phyloP scores from a whole-genome alignment of 768 basidiomycete genomes.

The Chalciporus sphaerocephalus region DNA sequence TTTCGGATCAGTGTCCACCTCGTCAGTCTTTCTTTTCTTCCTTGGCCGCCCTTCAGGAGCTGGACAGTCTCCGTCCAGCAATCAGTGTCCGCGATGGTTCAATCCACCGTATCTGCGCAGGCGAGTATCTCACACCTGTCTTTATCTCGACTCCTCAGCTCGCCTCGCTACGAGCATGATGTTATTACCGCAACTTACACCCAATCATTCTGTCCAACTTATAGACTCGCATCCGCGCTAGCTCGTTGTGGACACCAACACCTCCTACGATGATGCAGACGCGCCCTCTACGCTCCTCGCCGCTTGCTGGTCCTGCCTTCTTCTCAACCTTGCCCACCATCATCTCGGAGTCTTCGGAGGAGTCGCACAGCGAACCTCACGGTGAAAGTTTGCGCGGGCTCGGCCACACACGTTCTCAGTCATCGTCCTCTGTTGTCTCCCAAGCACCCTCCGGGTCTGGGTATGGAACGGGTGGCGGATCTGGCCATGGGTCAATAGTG shows the following conservation, averaged over 20 bases:
- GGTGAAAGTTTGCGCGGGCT: neutral
- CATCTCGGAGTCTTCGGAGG: conserved; percentile 21
- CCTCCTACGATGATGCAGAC: conserved; percentile 8
- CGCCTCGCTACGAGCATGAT: neutral
- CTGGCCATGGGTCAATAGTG: conserved; percentile 5
- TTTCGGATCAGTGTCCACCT: neutral
- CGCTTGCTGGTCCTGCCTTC: conserved; percentile 24
- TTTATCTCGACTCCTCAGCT: neutral
- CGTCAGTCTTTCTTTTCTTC: neutral
- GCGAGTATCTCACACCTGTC: neutral
- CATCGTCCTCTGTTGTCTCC: conserved; percentile 18
- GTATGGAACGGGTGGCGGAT: conserved; percentile 14
- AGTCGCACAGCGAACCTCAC: conserved; percentile 8
- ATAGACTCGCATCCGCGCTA: conserved; percentile 18
- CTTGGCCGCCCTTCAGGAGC: neutral
- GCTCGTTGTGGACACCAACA: conserved; percentile 6
- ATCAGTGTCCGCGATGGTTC: neutral
- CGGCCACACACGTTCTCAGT: conserved; percentile 6
- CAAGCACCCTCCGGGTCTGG: conserved; percentile 13
- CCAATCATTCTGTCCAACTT: conserved; percentile 16
- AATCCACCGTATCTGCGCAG: neutral
- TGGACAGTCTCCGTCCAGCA: neutral
- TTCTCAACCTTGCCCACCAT: conserved; percentile 26
- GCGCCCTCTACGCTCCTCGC: conserved; percentile 30
- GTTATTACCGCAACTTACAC: neutral